Conservation (phyloP, 306 rosid species). For the Dryas alaskensis region DNA sequence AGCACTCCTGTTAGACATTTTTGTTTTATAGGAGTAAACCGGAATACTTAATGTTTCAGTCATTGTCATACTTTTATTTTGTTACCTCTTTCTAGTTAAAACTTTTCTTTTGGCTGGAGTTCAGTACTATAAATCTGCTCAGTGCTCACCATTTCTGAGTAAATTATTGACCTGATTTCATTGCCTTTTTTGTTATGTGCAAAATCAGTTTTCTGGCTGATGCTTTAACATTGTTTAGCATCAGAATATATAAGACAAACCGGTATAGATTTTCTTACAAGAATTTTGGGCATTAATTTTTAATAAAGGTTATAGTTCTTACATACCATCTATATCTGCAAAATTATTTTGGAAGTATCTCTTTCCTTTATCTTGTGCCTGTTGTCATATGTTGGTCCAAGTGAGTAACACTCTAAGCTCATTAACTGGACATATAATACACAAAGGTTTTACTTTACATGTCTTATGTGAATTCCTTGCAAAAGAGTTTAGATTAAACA, state of each 20-base stretch:
- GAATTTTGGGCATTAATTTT: background rate
- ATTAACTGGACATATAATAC: background rate
- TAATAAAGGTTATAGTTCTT: background rate
- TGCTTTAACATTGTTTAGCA: background rate
- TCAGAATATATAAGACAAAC: background rate
- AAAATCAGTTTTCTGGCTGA: background rate
- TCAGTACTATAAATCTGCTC: background rate
- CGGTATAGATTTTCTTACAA: background rate
- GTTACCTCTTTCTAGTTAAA: background rate
- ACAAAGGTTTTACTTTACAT: background rate
- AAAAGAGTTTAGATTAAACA: background rate
- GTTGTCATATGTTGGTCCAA: slow-evolving; percentile 1
- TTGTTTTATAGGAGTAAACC: background rate
- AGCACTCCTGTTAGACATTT: background rate
- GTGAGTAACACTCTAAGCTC: background rate
- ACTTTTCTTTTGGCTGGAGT: background rate
- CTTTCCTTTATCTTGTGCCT: background rate
- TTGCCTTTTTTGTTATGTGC: background rate
- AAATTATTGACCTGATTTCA: background rate
- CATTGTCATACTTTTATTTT: background rate
- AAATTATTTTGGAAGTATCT: background rate
- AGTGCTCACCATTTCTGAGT: background rate
- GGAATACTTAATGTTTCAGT: background rate
- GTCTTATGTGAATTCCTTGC: background rate
- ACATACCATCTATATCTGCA: background rate